phyloP scores from a whole-genome alignment of 2,329 filamentous ascomycete species.

The Diaporthe amygdali region DNA sequence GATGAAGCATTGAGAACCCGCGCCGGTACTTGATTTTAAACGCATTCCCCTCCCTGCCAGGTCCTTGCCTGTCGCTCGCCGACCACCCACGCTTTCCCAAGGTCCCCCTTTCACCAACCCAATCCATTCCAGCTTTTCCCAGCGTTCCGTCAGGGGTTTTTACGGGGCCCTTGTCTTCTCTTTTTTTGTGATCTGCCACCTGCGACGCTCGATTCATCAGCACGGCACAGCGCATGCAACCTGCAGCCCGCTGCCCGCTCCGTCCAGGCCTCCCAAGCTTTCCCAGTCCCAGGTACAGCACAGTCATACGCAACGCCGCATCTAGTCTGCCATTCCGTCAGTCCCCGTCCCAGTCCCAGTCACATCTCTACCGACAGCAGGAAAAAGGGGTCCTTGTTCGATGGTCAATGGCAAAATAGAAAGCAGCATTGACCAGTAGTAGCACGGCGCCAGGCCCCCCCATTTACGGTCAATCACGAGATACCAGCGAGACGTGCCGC shows the following conservation, averaged over 20 bases:
- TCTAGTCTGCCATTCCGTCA: slow-evolving; percentile 7
- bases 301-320: neutral
- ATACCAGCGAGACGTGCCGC: neutral
- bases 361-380: neutral
- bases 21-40: neutral
- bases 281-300: slow-evolving; percentile 4
- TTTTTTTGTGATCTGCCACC: neutral
- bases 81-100: neutral
- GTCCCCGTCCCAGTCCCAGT: neutral
- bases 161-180: neutral
- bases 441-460: neutral
- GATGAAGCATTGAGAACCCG: neutral
- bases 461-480: neutral
- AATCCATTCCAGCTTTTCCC: slow-evolving; percentile 5
- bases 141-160: neutral
- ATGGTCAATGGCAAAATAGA: neutral
- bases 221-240: neutral
- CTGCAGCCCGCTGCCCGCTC: neutral
- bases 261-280: neutral
- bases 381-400: slow-evolving; percentile 4
- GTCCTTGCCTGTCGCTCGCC: neutral
- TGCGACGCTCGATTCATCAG: slow-evolving; percentile 4
- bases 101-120: neutral
- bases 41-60: slow-evolving; percentile 6
- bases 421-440: neutral